Base-by-base conservation (phyloP, 2,329 filamentous ascomycete species). In the Colletotrichum orchidophilum region DNA sequence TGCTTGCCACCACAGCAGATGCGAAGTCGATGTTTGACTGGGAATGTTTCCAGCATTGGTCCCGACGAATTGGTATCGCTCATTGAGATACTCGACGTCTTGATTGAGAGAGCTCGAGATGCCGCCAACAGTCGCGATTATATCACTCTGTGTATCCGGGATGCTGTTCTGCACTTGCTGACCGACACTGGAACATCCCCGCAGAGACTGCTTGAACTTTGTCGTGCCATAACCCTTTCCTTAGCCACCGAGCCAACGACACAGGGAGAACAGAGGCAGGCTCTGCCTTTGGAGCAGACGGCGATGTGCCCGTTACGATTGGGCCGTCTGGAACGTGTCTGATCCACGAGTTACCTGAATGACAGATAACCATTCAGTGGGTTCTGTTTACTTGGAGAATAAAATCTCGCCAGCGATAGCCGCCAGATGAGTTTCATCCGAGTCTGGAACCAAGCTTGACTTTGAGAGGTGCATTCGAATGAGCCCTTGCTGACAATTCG, bases 91-190 rank as follows among this genome's bases (percentile, higher is more conserved):
- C 39, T 74, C 1, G 33, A 66, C 3, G 42, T 15, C 3, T 63
- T 67, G 31, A 29, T 39, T 21, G 49, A 59, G 15, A 54, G 63
- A 5, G 74, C 74, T 13, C 60, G 21, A 12, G 31, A 64, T 6
- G 35, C 61, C 12, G 61, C 68, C 24, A 69, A 71, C 52, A 54
- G 74, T n/a, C 62, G 73, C 12, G 73, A 74, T 39, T 75, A 67
- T 18, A 60, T 66, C 8, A 59, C 60, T 7, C 64, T 75, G 12
- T 53, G 59, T 2, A 66, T 73, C 1, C 64, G 74, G 8, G 24
- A 67, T 26, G 72, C 71, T 0, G 50, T 70, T 2, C 39, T 73
- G 2, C 39, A 66, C 7, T 35, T 73, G 8, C 21, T 21, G 8
- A 73, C 65, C 7, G 66, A 66, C 7, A 21, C 29, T 12, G 63